A percentile compares a stretch with the other conserved stretches of the same genome.
phyloP scores from a whole-genome alignment of 176 grass and related monocot genomes.

The Ampelocalamus luodianensis region DNA sequence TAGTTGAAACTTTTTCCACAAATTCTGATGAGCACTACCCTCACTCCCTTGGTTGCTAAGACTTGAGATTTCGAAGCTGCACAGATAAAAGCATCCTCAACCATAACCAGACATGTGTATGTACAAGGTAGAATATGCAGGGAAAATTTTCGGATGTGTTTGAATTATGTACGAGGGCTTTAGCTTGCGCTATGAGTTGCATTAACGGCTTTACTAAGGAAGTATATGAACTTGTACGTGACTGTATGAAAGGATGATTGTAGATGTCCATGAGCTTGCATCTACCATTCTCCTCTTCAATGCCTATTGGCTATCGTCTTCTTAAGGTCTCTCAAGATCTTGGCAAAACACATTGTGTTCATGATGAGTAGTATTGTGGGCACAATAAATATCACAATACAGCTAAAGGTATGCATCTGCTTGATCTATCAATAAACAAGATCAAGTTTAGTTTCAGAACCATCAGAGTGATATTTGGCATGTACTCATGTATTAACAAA shows the following conservation, averaged over 20 bases:
- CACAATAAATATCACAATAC: constrained; percentile 71
- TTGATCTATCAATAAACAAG: constrained; percentile 59
- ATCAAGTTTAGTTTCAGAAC: constrained; percentile 34
- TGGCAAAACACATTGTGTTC: constrained; percentile 93
- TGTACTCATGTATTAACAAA: constrained; percentile 1
- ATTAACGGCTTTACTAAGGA: constrained; percentile 32
- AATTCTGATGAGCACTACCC: not conserved
- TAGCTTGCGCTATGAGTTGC: constrained; percentile 34
- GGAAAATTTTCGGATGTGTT: constrained; percentile 22
- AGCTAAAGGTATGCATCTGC: constrained; percentile 69
- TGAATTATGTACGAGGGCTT: constrained; percentile 48
- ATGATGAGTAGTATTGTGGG: constrained; percentile 74
- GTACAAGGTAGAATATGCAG: constrained; percentile 48
- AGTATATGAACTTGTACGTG: constrained; percentile 31
- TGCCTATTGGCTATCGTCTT: constrained; percentile 88
- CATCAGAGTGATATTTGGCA: constrained; percentile 18
- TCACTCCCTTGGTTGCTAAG: not conserved
- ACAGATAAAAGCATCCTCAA: constrained; percentile 31
- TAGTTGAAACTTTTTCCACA: too few relatives aligned
- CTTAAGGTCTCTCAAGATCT: constrained; percentile 92
- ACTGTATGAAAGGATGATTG: constrained; percentile 30
- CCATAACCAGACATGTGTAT: constrained; percentile 42
- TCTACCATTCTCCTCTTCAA: constrained; percentile 57
- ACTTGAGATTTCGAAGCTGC: constrained; percentile 13
- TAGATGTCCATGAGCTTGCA: constrained; percentile 34